Base-by-base conservation (phyloP, 1,284 basidiomycete genomes). In the Leccinum pachyderme region DNA sequence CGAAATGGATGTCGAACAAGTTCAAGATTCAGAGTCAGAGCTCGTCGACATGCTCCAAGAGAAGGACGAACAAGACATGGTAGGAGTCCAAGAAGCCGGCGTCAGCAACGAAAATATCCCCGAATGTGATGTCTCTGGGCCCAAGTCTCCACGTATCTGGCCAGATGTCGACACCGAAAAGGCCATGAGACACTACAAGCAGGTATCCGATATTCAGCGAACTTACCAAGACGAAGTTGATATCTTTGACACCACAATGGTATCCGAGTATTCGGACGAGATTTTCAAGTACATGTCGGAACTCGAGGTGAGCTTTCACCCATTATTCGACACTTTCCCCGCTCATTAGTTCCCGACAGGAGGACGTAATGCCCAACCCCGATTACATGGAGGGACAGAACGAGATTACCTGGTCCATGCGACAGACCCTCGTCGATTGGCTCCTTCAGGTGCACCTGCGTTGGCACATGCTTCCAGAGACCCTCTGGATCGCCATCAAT, bases 401-500 rank as follows among this genome's bases (percentile, higher is more conserved):
- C 57, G 96, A 99, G 75, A 92, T 99, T 65, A 91, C 89, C 62
- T 98, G 96, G 96, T 77, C 81, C 31, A 96, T 97, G 94, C 93
- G 97, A 47, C 88, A 93, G 65, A 93, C 94, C 35, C 86, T 99
- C 51, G 89, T 98, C 63, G 97, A 99, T 78, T 99, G 97, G 97
- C 81, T 99, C 47, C 86, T 98, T 65, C 95, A 98, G 72, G 92
- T 98, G 29, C 97, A 99, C 77, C 77, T 93, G 65, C 93, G 95
- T 61, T 99, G 98, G 80, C 93, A 97, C 71, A 88, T 99, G 76
- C 82, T 99, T 25, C 96, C 97, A 44, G 97, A 99, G 76, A 99
- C 97, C 9, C 85, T 99, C 43, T 98, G 96, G 89, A 95, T 99
- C 63, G 93, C 96, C 33, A 82, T 95, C 77, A 99, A 99, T 80